Evolutionary conservation across 1,139 yeast genomes (phyloP).

Genomic region (Nakaseomyces nivariensis): DNA sequence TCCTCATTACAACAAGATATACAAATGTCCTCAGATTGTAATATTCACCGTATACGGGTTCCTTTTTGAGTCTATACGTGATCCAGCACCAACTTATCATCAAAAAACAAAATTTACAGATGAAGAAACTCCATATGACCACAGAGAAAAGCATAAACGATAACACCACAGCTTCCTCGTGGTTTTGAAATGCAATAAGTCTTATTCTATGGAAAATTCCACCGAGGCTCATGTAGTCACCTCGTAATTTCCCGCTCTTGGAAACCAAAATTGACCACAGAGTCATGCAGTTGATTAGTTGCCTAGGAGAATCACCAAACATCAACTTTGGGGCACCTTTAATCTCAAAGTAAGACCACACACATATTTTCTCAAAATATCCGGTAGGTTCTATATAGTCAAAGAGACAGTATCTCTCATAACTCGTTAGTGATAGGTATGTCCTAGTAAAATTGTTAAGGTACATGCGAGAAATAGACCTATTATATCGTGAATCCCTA

Average conservation of each 20-base stretch:
- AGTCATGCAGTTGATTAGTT: constrained; percentile 70
- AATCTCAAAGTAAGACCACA: constrained; percentile 56
- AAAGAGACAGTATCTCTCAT: constrained; percentile 64
- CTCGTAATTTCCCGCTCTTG: constrained; percentile 2
- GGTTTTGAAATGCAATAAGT: constrained; percentile 49
- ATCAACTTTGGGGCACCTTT: constrained; percentile 54
- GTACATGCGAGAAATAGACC: constrained; percentile 62
- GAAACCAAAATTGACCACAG: constrained; percentile 41
- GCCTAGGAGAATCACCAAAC: constrained; percentile 82
- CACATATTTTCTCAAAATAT: constrained; percentile 57
- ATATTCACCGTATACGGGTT: neutral
- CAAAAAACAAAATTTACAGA: constrained; percentile 40
- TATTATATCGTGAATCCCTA: constrained; percentile 31
- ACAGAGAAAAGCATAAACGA: constrained; percentile 70
- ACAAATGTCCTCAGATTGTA: neutral
- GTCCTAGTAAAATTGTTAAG: constrained; percentile 56
- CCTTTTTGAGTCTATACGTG: neutral
- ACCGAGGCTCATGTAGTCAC: constrained; percentile 19
- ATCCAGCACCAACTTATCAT: neutral
- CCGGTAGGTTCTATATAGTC: constrained; percentile 54
- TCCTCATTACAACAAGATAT: neutral
- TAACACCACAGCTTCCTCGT: constrained; percentile 57
- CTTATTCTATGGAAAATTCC: constrained; percentile 48
- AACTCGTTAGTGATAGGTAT: constrained; percentile 46
- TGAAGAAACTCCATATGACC: constrained; percentile 61